These are phyloP conservation scores for Mycena polygramma DNA, from an alignment of 768 basidiomycete species.

Conservation along the genomic window DNA sequence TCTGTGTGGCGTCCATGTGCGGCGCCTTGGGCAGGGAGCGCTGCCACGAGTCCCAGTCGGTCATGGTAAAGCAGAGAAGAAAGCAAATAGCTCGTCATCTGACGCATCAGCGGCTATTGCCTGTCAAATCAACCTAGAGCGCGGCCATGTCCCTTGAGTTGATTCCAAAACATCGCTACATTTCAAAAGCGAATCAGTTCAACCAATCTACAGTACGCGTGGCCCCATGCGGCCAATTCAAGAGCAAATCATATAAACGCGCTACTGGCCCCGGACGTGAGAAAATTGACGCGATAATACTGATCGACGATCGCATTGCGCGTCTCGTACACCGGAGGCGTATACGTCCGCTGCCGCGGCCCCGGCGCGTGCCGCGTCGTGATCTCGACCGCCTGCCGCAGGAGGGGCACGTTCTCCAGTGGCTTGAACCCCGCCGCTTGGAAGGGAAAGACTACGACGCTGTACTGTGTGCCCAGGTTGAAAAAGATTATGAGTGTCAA, in stretches of 20 bases:
- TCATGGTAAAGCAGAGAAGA: background rate
- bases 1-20: constrained; percentile 44
- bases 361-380: constrained; percentile 25
- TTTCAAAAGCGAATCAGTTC: too few relatives aligned
- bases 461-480: constrained; percentile 16
- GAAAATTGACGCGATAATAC: constrained; percentile 15
- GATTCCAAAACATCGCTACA: too few relatives aligned
- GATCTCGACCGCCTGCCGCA: constrained; percentile 25
- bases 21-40: constrained; percentile 37
- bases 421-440: constrained; percentile 33
- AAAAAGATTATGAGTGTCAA: background rate
- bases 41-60: constrained; percentile 23
- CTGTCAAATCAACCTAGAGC: too few relatives aligned
- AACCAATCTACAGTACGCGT: too few relatives aligned
- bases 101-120: too few relatives aligned
- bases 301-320: constrained; percentile 19
- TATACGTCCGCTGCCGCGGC: constrained; percentile 25
- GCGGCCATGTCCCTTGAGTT: too few relatives aligned
- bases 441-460: constrained; percentile 29
- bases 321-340: constrained; percentile 21
- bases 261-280: too few relatives aligned
- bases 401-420: constrained; percentile 4
- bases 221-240: too few relatives aligned
- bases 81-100: too few relatives aligned
- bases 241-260: too few relatives aligned